These are phyloP conservation scores for Phytophthora agathidicida DNA, from an alignment of 352 stramenopile species.

Conservation along the genomic window DNA sequence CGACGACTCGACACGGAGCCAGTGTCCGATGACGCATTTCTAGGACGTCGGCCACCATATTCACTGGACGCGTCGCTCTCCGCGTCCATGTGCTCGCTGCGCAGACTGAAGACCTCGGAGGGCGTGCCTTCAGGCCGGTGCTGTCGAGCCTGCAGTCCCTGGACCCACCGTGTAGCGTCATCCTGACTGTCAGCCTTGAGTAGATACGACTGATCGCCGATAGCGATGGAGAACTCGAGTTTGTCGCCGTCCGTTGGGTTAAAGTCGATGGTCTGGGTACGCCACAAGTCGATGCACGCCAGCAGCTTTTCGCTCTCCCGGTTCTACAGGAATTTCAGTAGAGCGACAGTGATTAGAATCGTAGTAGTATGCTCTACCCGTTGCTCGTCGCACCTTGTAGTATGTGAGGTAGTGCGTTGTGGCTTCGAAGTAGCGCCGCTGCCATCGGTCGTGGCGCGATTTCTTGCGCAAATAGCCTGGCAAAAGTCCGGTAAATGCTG, in stretches of 20 bases:
- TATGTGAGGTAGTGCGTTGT: slow-evolving; percentile 98
- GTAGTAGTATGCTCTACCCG: neutral
- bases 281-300: slow-evolving; percentile 89
- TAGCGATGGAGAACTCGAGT: slow-evolving; percentile 86
- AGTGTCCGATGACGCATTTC: slow-evolving; percentile 62
- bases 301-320: slow-evolving; percentile 87
- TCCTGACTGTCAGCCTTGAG: slow-evolving; percentile 81
- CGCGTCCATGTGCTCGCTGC: slow-evolving; percentile 80
- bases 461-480: slow-evolving; percentile 94
- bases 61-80: slow-evolving; percentile 88
- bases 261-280: slow-evolving; percentile 82
- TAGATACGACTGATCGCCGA: slow-evolving; percentile 87
- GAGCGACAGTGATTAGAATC: neutral
- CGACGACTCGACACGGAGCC: slow-evolving; percentile 51
- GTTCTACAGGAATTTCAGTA: slow-evolving; percentile 43
- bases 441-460: slow-evolving; percentile 92
- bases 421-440: slow-evolving; percentile 98
- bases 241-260: slow-evolving; percentile 55
- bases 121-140: slow-evolving; percentile 70
- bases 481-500: neutral
- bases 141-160: slow-evolving; percentile 77
- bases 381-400: slow-evolving; percentile 91
- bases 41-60: slow-evolving; percentile 48
- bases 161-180: slow-evolving; percentile 48
- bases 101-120: slow-evolving; percentile 83